Percentiles rank a stretch among this genome's conserved stretches.
Conservation (phyloP, 768 basidiomycete species). For the Agaricus bisporus region DNA sequence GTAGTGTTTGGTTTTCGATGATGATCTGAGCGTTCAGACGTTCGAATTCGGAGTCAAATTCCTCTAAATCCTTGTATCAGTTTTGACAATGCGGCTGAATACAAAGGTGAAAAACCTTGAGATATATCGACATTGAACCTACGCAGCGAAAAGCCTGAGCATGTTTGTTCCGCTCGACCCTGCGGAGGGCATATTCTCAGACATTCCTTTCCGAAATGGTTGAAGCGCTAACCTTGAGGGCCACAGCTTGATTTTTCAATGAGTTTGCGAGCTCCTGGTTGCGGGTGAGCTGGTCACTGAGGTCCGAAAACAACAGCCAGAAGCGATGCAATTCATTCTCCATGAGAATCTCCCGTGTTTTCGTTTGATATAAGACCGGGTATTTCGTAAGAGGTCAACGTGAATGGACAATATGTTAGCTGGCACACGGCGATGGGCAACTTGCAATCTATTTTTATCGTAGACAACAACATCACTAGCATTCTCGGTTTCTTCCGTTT, state of each 20-base stretch:
- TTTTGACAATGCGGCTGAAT: constrained; percentile 20
- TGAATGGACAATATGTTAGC: not conserved
- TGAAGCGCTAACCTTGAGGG: constrained; percentile 58
- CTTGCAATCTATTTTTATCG: not conserved
- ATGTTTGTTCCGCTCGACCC: constrained; percentile 70
- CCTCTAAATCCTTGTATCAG: constrained; percentile 56
- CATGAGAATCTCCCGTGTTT: constrained; percentile 30
- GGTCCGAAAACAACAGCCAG: constrained; percentile 76
- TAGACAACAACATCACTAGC: not conserved
- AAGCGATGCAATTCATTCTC: constrained; percentile 69
- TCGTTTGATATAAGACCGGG: not conserved
- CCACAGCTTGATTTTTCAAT: constrained; percentile 61
- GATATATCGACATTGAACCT: constrained; percentile 86
- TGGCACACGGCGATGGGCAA: too few species aligned
- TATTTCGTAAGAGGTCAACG: not conserved
- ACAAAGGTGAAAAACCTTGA: constrained; percentile 46
- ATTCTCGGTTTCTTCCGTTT: not conserved
- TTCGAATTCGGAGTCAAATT: constrained; percentile 90
- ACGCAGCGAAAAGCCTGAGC: constrained; percentile 72
- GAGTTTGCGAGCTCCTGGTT: constrained; percentile 72
- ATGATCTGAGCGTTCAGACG: constrained; percentile 83
- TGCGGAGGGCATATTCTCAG: constrained; percentile 22
- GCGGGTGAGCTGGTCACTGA: constrained; percentile 74
- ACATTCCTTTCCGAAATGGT: not conserved
- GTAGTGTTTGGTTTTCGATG: constrained; percentile 87